Evolutionary conservation across 441 rosid genomes (phyloP), one percentile per base, ranked within the genome.

Genomic region (Croton setiger): DNA sequence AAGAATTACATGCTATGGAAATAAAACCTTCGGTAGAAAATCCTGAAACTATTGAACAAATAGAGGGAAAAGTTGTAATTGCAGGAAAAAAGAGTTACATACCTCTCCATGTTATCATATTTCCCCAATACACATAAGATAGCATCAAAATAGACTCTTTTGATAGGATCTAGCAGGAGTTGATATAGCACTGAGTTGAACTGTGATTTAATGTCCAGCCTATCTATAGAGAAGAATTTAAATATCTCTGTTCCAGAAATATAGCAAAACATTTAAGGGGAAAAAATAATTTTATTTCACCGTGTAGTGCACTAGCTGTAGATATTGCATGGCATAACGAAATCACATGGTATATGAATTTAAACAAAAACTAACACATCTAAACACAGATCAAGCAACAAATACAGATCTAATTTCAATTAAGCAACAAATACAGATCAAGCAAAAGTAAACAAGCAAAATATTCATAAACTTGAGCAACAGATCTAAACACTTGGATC

Each of bases 141-240:
- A 36, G 98, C 98, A 84, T 96, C 99, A 75, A 91, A 93, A 83
- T 98, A 96, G 69, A 96, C 99, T 79, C 99, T 78, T 87, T 96
- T 98, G 76, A 98, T 96, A 63, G 99, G 99, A 78, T 96, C 99
- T 67, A 96, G 85, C 41, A 96, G 87, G 69, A 96, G 96, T 83
- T 93, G 99, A 80, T 93, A 93, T 70, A 96, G 96, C 72, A 93
- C 83, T 36, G 94, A 84, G 81, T 85, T 93, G 91, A 93, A 96
- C 82, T 89, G 97, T 71, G 98, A 88, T 80, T 87, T 96, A 61
- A 91, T 84, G 77, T 88, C 97, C 44, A 89, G 92, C 86, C 99
- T 88, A 80, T 90, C 99, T 92, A 87, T 69, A 58, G 68, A 71
- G 69, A 76, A 74, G 55, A 76, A 73, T 55, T 74, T 60, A 54